Evolutionary conservation across 257 asterid species (phyloP).

Genomic region (Solanum chilense): DNA sequence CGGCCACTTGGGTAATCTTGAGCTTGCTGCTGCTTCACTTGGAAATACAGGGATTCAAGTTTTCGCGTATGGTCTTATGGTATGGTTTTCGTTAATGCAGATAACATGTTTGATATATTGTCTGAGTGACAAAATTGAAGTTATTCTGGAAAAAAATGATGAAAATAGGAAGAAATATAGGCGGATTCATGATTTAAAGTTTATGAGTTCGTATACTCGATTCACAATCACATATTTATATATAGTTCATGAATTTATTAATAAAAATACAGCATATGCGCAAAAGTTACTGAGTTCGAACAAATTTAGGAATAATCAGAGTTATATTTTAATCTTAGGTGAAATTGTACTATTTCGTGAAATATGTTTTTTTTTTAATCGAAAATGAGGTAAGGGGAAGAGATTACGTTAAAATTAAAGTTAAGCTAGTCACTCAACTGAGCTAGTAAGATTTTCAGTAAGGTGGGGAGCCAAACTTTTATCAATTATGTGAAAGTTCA

Average conservation of each 20-base stretch:
- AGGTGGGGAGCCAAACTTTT: not conserved
- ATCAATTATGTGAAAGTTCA: not conserved
- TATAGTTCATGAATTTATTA: not conserved
- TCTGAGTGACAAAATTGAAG: not conserved
- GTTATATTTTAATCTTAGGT: not conserved
- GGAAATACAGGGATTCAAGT: constrained; percentile 10
- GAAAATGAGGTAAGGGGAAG: not conserved
- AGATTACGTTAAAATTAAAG: not conserved
- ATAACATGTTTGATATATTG: not conserved
- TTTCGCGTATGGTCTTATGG: constrained; percentile 14
- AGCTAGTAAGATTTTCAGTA: not conserved
- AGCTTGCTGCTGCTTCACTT: constrained; percentile 15
- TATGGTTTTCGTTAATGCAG: not conserved
- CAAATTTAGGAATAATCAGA: not conserved
- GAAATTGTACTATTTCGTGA: not conserved
- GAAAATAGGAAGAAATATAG: not conserved
- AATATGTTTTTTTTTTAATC: no score
- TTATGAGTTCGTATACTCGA: not conserved
- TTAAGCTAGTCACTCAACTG: not conserved
- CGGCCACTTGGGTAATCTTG: constrained; percentile 11
- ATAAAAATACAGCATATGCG: not conserved
- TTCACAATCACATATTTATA: not conserved
- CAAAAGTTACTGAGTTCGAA: not conserved
- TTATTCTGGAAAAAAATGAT: not conserved
- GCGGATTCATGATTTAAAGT: not conserved